These are phyloP conservation scores for Erodium maritimum DNA, from an alignment of 345 rosid species.

Conservation along the genomic window DNA sequence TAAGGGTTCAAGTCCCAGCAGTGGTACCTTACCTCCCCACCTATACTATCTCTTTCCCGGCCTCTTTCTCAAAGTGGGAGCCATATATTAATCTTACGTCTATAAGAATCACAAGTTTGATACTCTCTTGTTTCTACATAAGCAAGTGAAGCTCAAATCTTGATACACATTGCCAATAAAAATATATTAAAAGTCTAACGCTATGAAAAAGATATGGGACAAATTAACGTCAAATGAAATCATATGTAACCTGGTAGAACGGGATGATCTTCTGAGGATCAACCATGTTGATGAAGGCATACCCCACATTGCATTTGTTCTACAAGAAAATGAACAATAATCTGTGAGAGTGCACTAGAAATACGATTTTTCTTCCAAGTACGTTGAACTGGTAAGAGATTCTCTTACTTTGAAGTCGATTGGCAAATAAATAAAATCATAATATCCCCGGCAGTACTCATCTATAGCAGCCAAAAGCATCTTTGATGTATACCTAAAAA, in stretches of 20 bases:
- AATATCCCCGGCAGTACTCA: slow-evolving; percentile 46
- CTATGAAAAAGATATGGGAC: neutral
- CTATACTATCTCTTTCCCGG: too few relatives aligned
- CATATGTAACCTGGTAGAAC: slow-evolving; percentile 41
- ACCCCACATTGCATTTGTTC: slow-evolving; percentile 94
- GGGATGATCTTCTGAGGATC: slow-evolving; percentile 70
- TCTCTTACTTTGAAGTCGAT: slow-evolving; percentile 58
- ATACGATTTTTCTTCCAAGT: neutral
- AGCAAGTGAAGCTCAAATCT: too few relatives aligned
- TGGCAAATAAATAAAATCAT: slow-evolving; percentile 57
- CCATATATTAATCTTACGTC: too few relatives aligned
- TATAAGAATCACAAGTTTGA: too few relatives aligned
- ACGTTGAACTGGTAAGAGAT: neutral
- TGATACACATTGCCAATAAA: too few relatives aligned
- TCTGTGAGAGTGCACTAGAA: neutral
- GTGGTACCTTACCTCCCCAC: too few relatives aligned
- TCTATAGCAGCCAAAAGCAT: slow-evolving; percentile 71
- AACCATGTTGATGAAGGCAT: slow-evolving; percentile 77
- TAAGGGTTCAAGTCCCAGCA: too few relatives aligned
- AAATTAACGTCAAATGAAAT: neutral
- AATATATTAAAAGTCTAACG: too few relatives aligned
- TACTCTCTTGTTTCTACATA: too few relatives aligned
- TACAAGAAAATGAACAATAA: slow-evolving; percentile 10
- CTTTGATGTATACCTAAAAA: slow-evolving; percentile 32
- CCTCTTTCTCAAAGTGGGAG: too few relatives aligned